Base-by-base conservation (phyloP, 495 filamentous ascomycete genomes). In the Penicillium macrosclerotiorum region DNA sequence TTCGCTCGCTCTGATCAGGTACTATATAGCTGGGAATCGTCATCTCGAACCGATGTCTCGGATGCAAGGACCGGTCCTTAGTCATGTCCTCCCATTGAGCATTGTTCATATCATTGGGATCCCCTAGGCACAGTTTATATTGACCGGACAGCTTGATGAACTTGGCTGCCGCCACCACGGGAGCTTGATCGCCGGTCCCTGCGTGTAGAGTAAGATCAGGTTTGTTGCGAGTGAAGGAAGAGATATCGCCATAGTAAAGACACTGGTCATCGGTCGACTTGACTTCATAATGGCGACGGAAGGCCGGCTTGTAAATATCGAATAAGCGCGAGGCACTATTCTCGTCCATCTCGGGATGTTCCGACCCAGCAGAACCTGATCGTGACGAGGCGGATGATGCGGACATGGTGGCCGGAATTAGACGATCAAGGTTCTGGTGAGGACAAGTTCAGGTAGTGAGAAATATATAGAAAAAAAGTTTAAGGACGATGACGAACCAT, bases 81-180 rank as follows among this genome's bases (percentile, higher is more conserved):
- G 42, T 49, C 47, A 63, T 58, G 14, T 58, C 57, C 45, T 63
- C 60, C 60, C 60, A 61, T 23, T 48, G 38, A 1, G 51, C 35
- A 17, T 25, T 42, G 27, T 20, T 48, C 26, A 47, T 9, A 25
- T 55, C 39, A 9, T 55, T 38, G 1, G 54, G 45, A 9, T 61
- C 46, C 4, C 54, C 60, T 0, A 63, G 45, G 12, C 49, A 51
- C 18, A 61, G 22, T 18, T 55, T 61, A 37, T 38, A 53, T 16
- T 51, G 18, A 14, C 45, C 23, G 5, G 54, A 58, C 3, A 61
- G 18, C 16, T 50, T 52, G 25, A 42, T 11, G 37, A 59, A 55
- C n/a, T 61, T 58, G 36, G 47, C 52, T 1, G 47, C 51, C 8
- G 60, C 57, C 23, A 57, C 57, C 27, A 47, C 41, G 27, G 54